These are phyloP conservation scores for Lecanicillium sp. DNA, from an alignment of 2,329 filamentous ascomycete genomes.

Conservation along the genomic window DNA sequence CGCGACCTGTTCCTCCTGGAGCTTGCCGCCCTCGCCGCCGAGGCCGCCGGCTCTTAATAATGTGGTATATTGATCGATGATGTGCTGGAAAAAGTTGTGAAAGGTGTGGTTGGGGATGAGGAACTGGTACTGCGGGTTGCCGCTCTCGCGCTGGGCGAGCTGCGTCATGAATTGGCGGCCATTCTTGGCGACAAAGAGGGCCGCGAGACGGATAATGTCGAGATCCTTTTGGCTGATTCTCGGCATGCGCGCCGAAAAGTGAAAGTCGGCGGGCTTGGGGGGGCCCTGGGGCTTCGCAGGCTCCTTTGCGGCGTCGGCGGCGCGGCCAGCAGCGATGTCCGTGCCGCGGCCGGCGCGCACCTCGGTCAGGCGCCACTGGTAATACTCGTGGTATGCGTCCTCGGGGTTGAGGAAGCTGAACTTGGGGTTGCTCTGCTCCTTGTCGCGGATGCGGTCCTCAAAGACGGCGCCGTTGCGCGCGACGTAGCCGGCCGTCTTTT, in stretches of 20 bases:
- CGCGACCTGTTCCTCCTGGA: slow-evolving; percentile 64
- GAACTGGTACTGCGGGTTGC: slow-evolving; percentile 95
- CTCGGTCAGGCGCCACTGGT: slow-evolving; percentile 83
- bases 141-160: slow-evolving; percentile 78
- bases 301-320: slow-evolving; percentile 52
- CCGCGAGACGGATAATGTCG: slow-evolving; percentile 67
- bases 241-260: slow-evolving; percentile 94
- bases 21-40: slow-evolving; percentile 59
- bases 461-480: slow-evolving; percentile 62
- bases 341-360: slow-evolving; percentile 79
- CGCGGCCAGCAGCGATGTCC: slow-evolving; percentile 67
- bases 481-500: slow-evolving; percentile 93
- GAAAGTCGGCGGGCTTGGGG: slow-evolving; percentile 76
- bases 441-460: slow-evolving; percentile 79
- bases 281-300: slow-evolving; percentile 70
- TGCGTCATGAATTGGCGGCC: slow-evolving; percentile 88
- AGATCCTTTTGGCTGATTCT: slow-evolving; percentile 94
- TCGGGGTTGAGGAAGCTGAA: slow-evolving; percentile 77
- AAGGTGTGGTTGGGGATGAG: slow-evolving; percentile 91
- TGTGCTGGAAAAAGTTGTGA: slow-evolving; percentile 88
- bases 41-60: slow-evolving; percentile 63
- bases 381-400: slow-evolving; percentile 84
- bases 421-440: slow-evolving; percentile 78
- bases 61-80: slow-evolving; percentile 89
- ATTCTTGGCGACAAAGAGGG: slow-evolving; percentile 87